Conservation (phyloP, 257 asterid species). For the Plantago major region DNA sequence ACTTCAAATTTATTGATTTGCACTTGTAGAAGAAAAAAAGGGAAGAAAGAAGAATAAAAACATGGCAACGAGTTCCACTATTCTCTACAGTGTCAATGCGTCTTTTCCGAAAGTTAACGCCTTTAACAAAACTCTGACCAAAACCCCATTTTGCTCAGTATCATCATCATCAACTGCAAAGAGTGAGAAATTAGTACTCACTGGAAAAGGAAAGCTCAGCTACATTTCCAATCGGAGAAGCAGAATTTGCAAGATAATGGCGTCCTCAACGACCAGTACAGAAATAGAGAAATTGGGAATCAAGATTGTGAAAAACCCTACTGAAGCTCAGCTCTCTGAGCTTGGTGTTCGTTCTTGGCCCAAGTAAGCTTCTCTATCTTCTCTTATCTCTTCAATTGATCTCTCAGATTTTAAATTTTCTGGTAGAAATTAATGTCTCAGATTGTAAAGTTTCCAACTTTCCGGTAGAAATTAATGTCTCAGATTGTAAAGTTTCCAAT, state of each 20-base stretch:
- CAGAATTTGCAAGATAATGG: slow-evolving; percentile 22
- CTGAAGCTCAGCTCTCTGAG: slow-evolving; percentile 65
- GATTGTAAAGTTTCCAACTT: too few relatives aligned
- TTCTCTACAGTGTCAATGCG: background rate
- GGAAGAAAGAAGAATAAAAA: background rate
- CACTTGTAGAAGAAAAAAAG: background rate
- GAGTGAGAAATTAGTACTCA: background rate
- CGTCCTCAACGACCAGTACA: slow-evolving; percentile 17
- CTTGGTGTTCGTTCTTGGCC: slow-evolving; percentile 91
- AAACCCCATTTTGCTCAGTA: slow-evolving; percentile 19
- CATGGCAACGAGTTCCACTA: slow-evolving; percentile 16
- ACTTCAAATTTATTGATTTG: background rate
- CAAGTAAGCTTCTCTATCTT: slow-evolving; percentile 31
- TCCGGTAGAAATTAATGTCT: too few relatives aligned
- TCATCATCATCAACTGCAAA: background rate
- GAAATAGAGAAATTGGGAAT: slow-evolving; percentile 58
- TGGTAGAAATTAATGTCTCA: too few relatives aligned
- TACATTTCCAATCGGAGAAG: background rate
- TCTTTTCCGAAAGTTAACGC: slow-evolving; percentile 11
- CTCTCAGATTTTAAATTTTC: too few relatives aligned
- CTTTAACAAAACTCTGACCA: slow-evolving; percentile 20
- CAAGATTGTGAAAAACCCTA: slow-evolving; percentile 55
- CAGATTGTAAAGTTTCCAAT: too few relatives aligned
- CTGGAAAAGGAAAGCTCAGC: background rate
- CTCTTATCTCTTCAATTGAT: too few relatives aligned